Evolutionary conservation across 1,139 yeast species (phyloP), one percentile per base, ranked within the genome.

Genomic region (Candida freyschussii): DNA sequence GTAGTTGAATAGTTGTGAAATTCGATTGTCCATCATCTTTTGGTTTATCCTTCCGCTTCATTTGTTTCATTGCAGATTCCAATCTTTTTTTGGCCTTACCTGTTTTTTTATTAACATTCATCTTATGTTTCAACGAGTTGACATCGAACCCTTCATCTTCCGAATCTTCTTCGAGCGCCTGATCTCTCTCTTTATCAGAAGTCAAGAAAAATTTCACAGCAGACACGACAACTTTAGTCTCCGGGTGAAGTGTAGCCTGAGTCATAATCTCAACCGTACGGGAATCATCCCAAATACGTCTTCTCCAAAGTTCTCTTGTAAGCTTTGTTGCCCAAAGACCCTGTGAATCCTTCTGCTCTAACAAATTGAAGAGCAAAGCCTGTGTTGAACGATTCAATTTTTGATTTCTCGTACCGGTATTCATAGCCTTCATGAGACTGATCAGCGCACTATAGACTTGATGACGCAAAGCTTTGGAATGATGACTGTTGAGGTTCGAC

Each of bases 221-320:
- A 3, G 96, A 84, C 39, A 81, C 66, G 10, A 95, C 84, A 33
- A 91, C 94, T 61, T 91, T 91, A 11, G 78, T 72, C 49, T 89
- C 95, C 9, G 83, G 77, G 54, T 87, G 96, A 40, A 84, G 60
- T 2, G 96, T 87, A 1, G 97, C 96, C 52, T 86, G 94, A 3
- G 95, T 82, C 97, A 93, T 89, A 51, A 91, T 77, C 59, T 91
- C 98, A 16, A 91, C 95, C 0, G 97, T 82, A 49, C 97, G 69
- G 2, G 95, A 74, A 59, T 91, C 99, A 57, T 87, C 96, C 99
- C 99, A 91, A 40, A 91, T 82, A 53, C 95, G 95, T 55, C 97
- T 72, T 63, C 95, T 74, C 99, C 99, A 91, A 36, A 91, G 68
- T 58, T 91, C 97, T 56, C 97, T 73, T 7, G 97, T 87, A 36